Evolutionary conservation across 352 stramenopile species (phyloP), one percentile per base, ranked within the genome.

Genomic region (Globisporangium alternatum): DNA sequence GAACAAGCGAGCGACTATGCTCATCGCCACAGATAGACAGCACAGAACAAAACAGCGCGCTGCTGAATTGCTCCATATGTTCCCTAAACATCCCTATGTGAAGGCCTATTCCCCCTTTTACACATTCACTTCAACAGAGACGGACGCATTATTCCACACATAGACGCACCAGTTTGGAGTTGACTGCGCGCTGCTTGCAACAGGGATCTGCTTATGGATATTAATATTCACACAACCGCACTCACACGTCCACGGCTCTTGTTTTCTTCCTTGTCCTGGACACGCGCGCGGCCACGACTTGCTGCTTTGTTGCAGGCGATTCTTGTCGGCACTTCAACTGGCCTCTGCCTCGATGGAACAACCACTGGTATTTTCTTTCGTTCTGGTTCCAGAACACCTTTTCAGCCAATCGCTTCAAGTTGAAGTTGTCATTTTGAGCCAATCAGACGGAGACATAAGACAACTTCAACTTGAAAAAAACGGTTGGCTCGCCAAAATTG

Each of bases 381-480:
- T 72, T 69, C 47, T 52, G n/a, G 5, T 8, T 13, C 39, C 6
- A n/a, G 15, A 4, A 49, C 33, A 39, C 45, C 45, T 57, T 45
- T n/a, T 49, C 64, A 44, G 37, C 37, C 60, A 60, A 35, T 44
- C 39, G 63, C 52, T 58, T 44, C 56, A 44, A 64, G 41, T 19
- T 13, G 15, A 13, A 25, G 21, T 12, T n/a, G 0, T 19, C 2
- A 2, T 39, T 74, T 75, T 77, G 33, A 65, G 10, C 69, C 74
- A 75, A 84, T 75, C 10, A 47, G 3, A 44, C 12, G 1, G 0
- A 1, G 13, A 15, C 1, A 48, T 2, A 12, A 33, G 58, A 57
- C 68, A 78, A 78, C 71, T 78, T 78, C 71, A 78, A 78, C 71
- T 78, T 78, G 71, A 60, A 33, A 33, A 33, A 45, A 45, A 19